Percentiles rank a stretch among this genome's conserved stretches.
Evolutionary conservation across 805 yeast species (phyloP).

Genomic region (Hanseniaspora thailandica): DNA sequence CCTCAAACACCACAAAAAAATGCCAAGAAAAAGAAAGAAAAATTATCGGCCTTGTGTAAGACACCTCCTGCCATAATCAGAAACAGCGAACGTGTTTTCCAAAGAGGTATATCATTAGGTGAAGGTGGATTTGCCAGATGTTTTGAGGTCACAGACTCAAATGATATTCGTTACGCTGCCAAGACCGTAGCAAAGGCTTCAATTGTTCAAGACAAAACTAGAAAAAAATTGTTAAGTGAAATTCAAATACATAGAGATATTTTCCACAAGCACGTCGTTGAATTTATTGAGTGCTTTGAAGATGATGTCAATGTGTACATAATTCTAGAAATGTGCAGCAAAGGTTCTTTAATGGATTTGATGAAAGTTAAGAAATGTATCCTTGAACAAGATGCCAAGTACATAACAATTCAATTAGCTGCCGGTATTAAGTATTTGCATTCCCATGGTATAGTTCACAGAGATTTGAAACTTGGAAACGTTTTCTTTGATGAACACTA

Average conservation of each 20-base stretch:
- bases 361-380: slow-evolving; percentile 72
- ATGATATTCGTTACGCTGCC: slow-evolving; percentile 84
- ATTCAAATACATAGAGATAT: slow-evolving; percentile 88
- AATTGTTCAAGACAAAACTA: slow-evolving; percentile 79
- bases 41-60: slow-evolving; percentile 79
- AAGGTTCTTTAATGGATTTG: slow-evolving; percentile 88
- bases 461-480: slow-evolving; percentile 92
- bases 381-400: slow-evolving; percentile 84
- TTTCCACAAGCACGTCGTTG: slow-evolving; percentile 80
- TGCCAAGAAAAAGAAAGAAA: slow-evolving; percentile 60
- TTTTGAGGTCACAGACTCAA: slow-evolving; percentile 86
- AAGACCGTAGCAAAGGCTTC: slow-evolving; percentile 96
- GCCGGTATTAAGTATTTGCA: slow-evolving; percentile 94
- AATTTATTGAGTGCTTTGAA: slow-evolving; percentile 91
- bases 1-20: slow-evolving; percentile 31
- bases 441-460: slow-evolving; percentile 79
- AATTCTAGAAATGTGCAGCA: slow-evolving; percentile 84
- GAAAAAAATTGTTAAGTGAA: slow-evolving; percentile 71
- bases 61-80: slow-evolving; percentile 93
- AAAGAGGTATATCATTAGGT: slow-evolving; percentile 81
- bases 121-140: slow-evolving; percentile 99
- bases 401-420: slow-evolving; percentile 77
- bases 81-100: slow-evolving; percentile 81
- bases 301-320: slow-evolving; percentile 91
- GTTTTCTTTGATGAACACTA: slow-evolving; percentile 86